phyloP scores from a whole-genome alignment of 2,329 filamentous ascomycete genomes.

The Colletotrichum sp. region DNA sequence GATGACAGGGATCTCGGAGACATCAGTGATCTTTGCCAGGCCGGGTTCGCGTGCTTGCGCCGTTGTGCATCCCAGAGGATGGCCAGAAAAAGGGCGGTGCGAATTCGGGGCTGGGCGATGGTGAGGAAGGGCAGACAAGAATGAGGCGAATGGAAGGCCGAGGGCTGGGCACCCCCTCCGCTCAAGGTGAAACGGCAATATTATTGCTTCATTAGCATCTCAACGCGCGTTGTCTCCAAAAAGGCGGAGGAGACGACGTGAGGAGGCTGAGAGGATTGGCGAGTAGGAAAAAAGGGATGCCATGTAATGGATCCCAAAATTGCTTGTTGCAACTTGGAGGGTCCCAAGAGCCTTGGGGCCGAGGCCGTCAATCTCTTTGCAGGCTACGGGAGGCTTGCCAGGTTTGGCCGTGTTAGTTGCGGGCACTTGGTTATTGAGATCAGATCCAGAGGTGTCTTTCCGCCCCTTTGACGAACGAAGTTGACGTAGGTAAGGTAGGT shows the following conservation, averaged over 20 bases:
- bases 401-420: neutral
- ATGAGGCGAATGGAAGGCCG: slow-evolving; percentile 5
- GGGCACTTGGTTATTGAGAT: neutral
- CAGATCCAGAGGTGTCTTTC: neutral
- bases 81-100: neutral
- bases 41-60: neutral
- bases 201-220: slow-evolving; percentile 13
- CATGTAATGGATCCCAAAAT: neutral
- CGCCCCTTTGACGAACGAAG: neutral
- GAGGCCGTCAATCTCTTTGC: neutral
- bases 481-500: neutral
- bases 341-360: neutral
- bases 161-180: slow-evolving; percentile 1
- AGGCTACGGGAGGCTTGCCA: neutral
- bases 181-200: slow-evolving; percentile 13
- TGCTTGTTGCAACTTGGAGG: neutral
- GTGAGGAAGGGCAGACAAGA: neutral
- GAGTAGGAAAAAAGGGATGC: neutral
- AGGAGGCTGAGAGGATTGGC: neutral
- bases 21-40: slow-evolving; percentile 1
- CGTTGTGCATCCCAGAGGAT: neutral
- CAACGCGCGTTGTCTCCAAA: neutral
- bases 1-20: slow-evolving; percentile 10
- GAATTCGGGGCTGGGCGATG: neutral
- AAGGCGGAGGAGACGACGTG: neutral